These are phyloP conservation scores for Camelina sativa DNA, from an alignment of 345 rosid genomes.

Conservation along the genomic window DNA sequence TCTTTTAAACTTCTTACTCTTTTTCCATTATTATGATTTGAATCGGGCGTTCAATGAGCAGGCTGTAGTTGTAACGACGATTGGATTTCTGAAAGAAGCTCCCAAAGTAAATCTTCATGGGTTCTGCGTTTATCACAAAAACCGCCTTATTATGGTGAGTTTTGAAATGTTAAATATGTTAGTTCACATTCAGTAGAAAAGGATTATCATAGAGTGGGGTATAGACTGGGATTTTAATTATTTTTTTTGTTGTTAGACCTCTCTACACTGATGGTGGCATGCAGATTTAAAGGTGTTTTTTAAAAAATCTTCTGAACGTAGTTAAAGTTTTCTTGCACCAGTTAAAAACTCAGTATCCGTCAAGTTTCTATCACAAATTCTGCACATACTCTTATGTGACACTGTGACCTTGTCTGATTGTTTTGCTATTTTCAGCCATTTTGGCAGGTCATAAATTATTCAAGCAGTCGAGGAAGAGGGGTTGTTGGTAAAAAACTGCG, in stretches of 20 bases:
- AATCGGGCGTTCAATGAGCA: slow-evolving; percentile 46
- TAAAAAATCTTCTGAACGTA: not conserved
- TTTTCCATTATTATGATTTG: not conserved
- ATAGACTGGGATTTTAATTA: not conserved
- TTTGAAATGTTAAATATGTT: slow-evolving; percentile 21
- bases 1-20: slow-evolving; percentile 18
- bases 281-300: not conserved
- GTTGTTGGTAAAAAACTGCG: slow-evolving; percentile 79
- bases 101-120: slow-evolving; percentile 76
- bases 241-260: slow-evolving; percentile 23
- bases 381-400: not conserved
- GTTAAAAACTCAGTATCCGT: slow-evolving; percentile 5
- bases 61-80: slow-evolving; percentile 80
- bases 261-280: slow-evolving; percentile 15
- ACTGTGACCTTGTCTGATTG: slow-evolving; percentile 18
- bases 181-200: slow-evolving; percentile 14
- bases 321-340: not conserved
- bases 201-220: not conserved
- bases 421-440: slow-evolving; percentile 66
- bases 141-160: slow-evolving; percentile 83
- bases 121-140: slow-evolving; percentile 88
- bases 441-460: slow-evolving; percentile 71
- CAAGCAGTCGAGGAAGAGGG: slow-evolving; percentile 74
- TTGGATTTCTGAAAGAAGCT: slow-evolving; percentile 94
- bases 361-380: slow-evolving; percentile 13